Conservation (phyloP, 257 asterid species). For the Solanum bulbocastanum region DNA sequence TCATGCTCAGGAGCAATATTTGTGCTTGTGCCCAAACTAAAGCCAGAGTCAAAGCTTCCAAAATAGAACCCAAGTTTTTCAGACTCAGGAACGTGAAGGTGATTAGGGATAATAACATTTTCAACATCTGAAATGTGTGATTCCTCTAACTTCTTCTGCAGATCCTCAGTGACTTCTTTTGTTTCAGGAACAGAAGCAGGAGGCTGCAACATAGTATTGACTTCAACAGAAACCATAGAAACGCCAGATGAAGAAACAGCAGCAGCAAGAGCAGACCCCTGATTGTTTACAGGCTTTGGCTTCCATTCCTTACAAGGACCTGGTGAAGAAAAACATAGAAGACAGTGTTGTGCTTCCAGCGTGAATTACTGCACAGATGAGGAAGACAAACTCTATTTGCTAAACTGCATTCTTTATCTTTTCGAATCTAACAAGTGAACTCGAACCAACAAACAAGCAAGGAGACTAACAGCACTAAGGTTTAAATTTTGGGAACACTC, state of each 20-base stretch:
- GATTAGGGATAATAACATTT: slow-evolving; percentile 76
- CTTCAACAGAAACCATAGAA: slow-evolving; percentile 31
- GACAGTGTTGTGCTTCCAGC: neutral
- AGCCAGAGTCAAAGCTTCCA: slow-evolving; percentile 83
- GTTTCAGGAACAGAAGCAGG: slow-evolving; percentile 22
- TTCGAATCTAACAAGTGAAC: neutral
- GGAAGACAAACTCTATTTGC: neutral
- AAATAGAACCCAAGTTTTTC: slow-evolving; percentile 85
- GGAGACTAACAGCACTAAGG: neutral
- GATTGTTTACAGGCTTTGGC: slow-evolving; percentile 60
- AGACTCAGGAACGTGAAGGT: slow-evolving; percentile 76
- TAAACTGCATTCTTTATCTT: neutral
- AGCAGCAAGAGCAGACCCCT: slow-evolving; percentile 27
- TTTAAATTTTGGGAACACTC: neutral
- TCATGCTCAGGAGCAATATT: slow-evolving; percentile 30
- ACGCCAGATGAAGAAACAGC: slow-evolving; percentile 41
- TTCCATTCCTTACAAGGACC: slow-evolving; percentile 85
- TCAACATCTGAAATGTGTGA: slow-evolving; percentile 47
- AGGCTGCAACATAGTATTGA: slow-evolving; percentile 23
- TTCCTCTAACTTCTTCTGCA: slow-evolving; percentile 59
- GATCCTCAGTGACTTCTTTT: slow-evolving; percentile 44
- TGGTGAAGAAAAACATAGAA: slow-evolving; percentile 27
- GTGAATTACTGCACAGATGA: neutral
- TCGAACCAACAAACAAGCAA: neutral
- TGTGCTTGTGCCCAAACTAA: slow-evolving; percentile 39